Percentiles rank a stretch among this genome's conserved stretches.
Evolutionary conservation across 768 basidiomycete genomes (phyloP).

Genomic region (Lentinus brumalis): DNA sequence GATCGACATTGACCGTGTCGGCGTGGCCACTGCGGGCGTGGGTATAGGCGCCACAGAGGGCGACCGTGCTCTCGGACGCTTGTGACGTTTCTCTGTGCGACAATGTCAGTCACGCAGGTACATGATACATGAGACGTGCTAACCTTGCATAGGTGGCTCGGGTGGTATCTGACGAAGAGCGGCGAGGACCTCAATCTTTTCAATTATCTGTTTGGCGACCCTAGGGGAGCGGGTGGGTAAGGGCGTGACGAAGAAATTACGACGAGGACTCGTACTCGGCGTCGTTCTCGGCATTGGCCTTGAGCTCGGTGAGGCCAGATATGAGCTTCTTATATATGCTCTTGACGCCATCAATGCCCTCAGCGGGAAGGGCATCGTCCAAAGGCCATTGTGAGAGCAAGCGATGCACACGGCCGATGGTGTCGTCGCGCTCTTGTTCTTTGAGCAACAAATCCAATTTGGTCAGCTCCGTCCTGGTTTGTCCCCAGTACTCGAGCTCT

Average conservation of each 20-base stretch:
- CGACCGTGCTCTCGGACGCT: conserved; percentile 72
- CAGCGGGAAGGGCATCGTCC: conserved; percentile 67
- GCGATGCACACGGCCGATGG: conserved; percentile 73
- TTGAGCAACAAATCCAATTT: conserved; percentile 56
- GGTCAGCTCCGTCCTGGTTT: conserved; percentile 60
- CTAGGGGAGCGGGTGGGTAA: conserved; percentile 38
- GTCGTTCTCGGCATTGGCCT: conserved; percentile 60
- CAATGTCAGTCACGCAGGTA: neutral
- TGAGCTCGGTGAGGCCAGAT: conserved; percentile 64
- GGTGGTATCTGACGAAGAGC: conserved; percentile 68
- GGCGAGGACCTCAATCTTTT: conserved; percentile 67
- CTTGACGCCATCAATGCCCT: conserved; percentile 68
- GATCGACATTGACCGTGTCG: conserved; percentile 52
- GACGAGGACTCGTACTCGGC: conserved; percentile 48
- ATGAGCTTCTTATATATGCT: conserved; percentile 62
- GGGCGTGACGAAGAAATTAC: neutral
- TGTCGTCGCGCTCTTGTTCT: conserved; percentile 52
- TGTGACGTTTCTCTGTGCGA: conserved; percentile 68
- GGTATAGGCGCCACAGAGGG: conserved; percentile 43
- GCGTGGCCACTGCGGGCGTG: conserved; percentile 20
- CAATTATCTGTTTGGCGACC: conserved; percentile 71
- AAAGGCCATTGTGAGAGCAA: conserved; percentile 70
- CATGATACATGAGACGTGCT: conserved; percentile 7
- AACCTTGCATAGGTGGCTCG: conserved; percentile 61
- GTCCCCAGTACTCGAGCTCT: conserved; percentile 82